Base-by-base conservation (phyloP, 2,329 filamentous ascomycete genomes). In the Hawksworthiomyces lignivorus region DNA sequence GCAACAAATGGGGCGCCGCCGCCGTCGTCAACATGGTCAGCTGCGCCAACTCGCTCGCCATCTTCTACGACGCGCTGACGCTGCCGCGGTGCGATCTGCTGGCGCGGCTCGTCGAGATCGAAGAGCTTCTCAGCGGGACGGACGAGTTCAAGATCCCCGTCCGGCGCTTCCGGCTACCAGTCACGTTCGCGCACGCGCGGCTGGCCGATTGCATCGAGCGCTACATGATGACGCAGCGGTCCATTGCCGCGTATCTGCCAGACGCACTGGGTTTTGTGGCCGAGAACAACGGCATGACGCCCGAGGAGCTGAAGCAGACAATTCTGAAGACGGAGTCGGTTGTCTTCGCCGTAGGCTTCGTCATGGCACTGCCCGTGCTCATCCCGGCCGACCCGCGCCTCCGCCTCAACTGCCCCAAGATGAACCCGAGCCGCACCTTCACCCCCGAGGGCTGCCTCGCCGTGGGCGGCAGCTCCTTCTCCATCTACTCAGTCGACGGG, bases 381-480 rank as follows among this genome's bases (percentile, higher is more conserved):
- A 50, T 64, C 4, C 50, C 53, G 7, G 44, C 53, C 1, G 54
- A 57, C 34, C 55, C 53, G 2, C 34, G 42, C 24, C 27, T 30
- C 37, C 11, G 29, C 40, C 3, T 34, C 59, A 9, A 50, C 46
- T 3, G 51, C 47, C 2, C 56, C 54, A 20, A 60, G 59, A 43
- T 59, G 45, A 58, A 56, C 41, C 60, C 62, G 0, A 57, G 57
- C 4, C 50, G 61, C 1, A 51, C 56, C 4, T 59, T 54, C 20
- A 65, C 62, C 0, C 62, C 63, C 0, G 50, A 52, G 3, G 62
- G 61, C 1, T 58, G 62, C 0, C 51, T 67, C 4, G 61, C 59
- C 0, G 53, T 60, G 7, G 62, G 62, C 4, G 61, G 64, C 0
- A 56, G 54, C 3, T 45, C 57, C 12, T 50, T 64, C 9, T 55